Conservation (phyloP, 2,329 filamentous ascomycete genomes). For the Trichoderma gracile region DNA sequence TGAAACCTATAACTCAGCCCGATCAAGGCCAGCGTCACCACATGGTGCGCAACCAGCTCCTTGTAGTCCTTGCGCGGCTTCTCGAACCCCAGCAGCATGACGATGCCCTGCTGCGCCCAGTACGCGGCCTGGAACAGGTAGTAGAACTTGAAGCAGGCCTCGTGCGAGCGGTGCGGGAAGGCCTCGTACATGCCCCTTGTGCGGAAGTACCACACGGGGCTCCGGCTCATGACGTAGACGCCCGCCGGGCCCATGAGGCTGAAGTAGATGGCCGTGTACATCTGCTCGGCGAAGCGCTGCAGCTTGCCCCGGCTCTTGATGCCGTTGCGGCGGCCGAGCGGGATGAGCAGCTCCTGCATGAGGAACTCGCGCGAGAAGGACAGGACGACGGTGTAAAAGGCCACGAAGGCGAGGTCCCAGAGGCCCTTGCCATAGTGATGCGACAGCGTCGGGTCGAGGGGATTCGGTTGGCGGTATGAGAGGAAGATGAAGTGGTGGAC, state of each 20-base stretch:
- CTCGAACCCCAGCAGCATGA: constrained; percentile 80
- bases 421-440: constrained; percentile 81
- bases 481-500: constrained; percentile 81
- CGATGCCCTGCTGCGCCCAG: constrained; percentile 90
- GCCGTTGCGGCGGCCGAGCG: constrained; percentile 67
- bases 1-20: constrained; percentile 87
- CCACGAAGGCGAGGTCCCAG: constrained; percentile 81
- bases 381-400: constrained; percentile 83
- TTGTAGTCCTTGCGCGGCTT: constrained; percentile 92
- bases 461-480: constrained; percentile 62
- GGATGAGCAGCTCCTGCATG: constrained; percentile 84
- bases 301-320: constrained; percentile 73
- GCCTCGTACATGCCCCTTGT: constrained; percentile 82
- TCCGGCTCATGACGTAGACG: constrained; percentile 82
- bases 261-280: constrained; percentile 91
- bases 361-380: constrained; percentile 92
- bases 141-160: constrained; percentile 84
- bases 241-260: constrained; percentile 76
- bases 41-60: constrained; percentile 85
- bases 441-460: constrained; percentile 39
- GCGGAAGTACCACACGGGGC: constrained; percentile 92
- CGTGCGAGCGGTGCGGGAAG: constrained; percentile 80
- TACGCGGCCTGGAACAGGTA: constrained; percentile 90
- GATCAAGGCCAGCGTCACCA: constrained; percentile 82
- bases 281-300: constrained; percentile 89